Percentiles rank a stretch among this genome's conserved stretches.
Evolutionary conservation across 2,329 filamentous ascomycete genomes (phyloP).

Genomic region (Thelonectria olida): DNA sequence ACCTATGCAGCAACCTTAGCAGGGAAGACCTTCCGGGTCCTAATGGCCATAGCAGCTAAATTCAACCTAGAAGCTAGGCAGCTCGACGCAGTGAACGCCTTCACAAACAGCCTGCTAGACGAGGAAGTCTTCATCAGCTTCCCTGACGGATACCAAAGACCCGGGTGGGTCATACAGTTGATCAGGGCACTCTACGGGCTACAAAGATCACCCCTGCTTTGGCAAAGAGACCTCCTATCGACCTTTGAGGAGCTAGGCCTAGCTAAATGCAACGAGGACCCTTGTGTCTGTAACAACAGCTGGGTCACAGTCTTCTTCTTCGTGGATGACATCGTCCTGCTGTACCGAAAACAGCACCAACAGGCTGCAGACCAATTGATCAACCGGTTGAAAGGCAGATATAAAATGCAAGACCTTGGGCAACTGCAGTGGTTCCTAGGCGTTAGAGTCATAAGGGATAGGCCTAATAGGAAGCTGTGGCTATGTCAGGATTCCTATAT

Average conservation of each 20-base stretch:
- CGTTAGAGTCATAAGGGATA: neutral
- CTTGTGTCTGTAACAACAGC: neutral
- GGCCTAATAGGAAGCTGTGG: neutral
- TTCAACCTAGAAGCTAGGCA: constrained; percentile 13
- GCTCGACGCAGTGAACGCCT: constrained; percentile 18
- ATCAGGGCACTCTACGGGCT: neutral
- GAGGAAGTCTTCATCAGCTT: constrained; percentile 10
- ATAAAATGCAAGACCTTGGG: too few species aligned
- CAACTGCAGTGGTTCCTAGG: too few species aligned
- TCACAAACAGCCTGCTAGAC: constrained; percentile 10
- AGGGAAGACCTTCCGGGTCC: constrained; percentile 1
- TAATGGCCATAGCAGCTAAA: constrained; percentile 13
- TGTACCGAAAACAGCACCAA: too few species aligned
- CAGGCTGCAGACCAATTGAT: too few species aligned
- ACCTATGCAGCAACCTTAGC: constrained; percentile 15
- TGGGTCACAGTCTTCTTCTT: neutral
- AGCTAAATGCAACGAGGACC: neutral
- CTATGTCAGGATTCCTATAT: constrained; percentile 1
- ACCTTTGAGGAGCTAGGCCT: neutral
- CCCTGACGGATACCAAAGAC: neutral
- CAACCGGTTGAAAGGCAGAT: too few species aligned
- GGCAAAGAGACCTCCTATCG: neutral
- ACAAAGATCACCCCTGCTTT: neutral
- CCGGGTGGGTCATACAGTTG: neutral
- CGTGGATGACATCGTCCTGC: too few species aligned